These are phyloP conservation scores for Microthlaspi erraticum DNA, from an alignment of 345 rosid species.

Conservation along the genomic window DNA sequence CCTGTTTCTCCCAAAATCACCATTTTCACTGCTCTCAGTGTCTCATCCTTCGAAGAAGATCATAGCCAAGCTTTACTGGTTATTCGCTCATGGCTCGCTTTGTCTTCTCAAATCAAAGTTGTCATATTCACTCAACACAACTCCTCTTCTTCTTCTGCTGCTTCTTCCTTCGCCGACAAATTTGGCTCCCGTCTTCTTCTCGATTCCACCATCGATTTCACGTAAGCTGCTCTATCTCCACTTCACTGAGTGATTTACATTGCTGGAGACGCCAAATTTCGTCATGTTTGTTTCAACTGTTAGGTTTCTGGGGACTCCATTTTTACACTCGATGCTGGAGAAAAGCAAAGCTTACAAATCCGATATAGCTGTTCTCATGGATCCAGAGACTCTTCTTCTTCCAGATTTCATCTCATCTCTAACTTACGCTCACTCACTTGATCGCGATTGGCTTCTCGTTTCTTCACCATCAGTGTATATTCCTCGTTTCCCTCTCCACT, in stretches of 20 bases:
- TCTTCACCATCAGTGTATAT: conserved; percentile 57
- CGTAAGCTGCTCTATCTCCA: conserved; percentile 55
- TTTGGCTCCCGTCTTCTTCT: conserved; percentile 67
- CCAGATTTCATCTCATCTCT: conserved; percentile 63
- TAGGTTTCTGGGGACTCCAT: conserved; percentile 89
- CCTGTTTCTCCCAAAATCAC: conserved; percentile 54
- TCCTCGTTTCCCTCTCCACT: conserved; percentile 60
- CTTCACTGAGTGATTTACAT: not conserved
- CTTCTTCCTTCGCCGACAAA: conserved; percentile 54
- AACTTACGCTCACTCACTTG: conserved; percentile 58
- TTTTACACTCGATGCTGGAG: conserved; percentile 84
- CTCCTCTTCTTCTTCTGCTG: conserved; percentile 51
- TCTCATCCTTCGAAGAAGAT: conserved; percentile 42
- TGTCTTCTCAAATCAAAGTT: conserved; percentile 67
- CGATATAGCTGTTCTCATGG: conserved; percentile 63
- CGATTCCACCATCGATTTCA: conserved; percentile 74
- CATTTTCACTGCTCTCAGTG: conserved; percentile 64
- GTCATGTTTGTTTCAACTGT: conserved; percentile 1
- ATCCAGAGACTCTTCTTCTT: conserved; percentile 62
- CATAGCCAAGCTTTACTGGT: conserved; percentile 52
- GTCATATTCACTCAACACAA: conserved; percentile 66
- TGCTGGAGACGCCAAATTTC: not conserved
- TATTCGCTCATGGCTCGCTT: conserved; percentile 84
- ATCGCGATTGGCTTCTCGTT: conserved; percentile 76
- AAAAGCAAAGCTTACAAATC: conserved; percentile 51